Base-by-base conservation (phyloP, 2,329 filamentous ascomycete genomes). In the Ascochyta rabiei region DNA sequence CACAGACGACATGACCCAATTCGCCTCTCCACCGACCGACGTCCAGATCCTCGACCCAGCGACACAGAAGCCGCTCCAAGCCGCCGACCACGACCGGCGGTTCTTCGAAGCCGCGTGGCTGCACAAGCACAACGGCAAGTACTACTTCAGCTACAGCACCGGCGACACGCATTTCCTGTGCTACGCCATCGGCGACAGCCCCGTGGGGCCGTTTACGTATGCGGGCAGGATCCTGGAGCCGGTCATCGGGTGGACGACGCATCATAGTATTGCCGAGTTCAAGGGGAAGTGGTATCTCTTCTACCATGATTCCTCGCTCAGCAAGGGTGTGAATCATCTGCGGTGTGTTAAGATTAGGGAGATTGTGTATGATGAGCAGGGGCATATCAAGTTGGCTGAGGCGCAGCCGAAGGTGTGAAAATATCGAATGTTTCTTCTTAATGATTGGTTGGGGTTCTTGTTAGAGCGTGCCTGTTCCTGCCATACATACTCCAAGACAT, bases 71-170 rank as follows among this genome's bases (percentile, higher is more conserved):
- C 84, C 82, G 0, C 77, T 92, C 44, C 67, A 76, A 1, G 86
- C 86, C 9, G 83, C 87, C 63, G 88, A 92, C 72, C 89, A 92
- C 70, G 87, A 88, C 56, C 75, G 87, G 15, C 82, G 89, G 7
- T 93, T 93, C 81, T 92, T 93, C 71, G 89, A 93, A 76, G 89
- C 89, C 0, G 86, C 89, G 2, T 92, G 89, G 89, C 80, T 91
- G 81, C 89, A 92, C 77, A 90, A 89, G 80, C 84, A 85, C 67
- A 77, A 82, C 0, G 87, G 82, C 2, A 82, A 79, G 56, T 91
- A 91, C 76, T 91, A 91, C 77, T 89, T 91, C 71, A 87, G 84
- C 50, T 91, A 91, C 77, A 90, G 87, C 59, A 92, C 89, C 1
- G 89, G 89, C 18, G 89, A 92, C 75, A 87, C 89, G 28, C 89